Conservation (phyloP, 805 yeast species). For the Lipomyces sp. region DNA sequence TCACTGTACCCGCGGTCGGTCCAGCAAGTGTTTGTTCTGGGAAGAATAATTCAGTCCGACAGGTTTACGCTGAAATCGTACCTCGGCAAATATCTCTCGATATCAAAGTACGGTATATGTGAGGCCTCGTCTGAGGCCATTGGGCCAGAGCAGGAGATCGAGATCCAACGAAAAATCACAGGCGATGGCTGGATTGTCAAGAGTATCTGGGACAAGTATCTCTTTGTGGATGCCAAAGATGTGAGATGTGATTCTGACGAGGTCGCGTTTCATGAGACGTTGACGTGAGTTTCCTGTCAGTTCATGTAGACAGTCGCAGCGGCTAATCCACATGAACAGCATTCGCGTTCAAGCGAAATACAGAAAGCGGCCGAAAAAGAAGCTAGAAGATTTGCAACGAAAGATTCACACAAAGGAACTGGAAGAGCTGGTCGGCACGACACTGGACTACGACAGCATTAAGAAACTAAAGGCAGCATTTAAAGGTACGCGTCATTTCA, state of each 20-base stretch:
- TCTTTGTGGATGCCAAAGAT: constrained; percentile 25
- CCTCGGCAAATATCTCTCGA: constrained; percentile 35
- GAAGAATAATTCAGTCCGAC: constrained; percentile 24
- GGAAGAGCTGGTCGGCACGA: constrained; percentile 33
- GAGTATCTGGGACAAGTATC: constrained; percentile 17
- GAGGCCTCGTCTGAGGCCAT: constrained; percentile 39
- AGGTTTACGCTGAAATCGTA: constrained; percentile 36
- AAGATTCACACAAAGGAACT: constrained; percentile 30
- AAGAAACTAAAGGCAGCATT: constrained; percentile 30
- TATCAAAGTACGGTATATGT: constrained; percentile 25
- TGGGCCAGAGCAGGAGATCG: constrained; percentile 36
- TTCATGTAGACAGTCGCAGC: neutral
- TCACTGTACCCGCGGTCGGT: constrained; percentile 37
- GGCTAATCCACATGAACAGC: constrained; percentile 2
- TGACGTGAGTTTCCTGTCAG: constrained; percentile 6
- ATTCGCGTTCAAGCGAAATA: constrained; percentile 34
- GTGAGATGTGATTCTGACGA: constrained; percentile 17
- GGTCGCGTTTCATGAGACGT: constrained; percentile 19
- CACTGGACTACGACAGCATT: constrained; percentile 29
- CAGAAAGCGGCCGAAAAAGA: constrained; percentile 18
- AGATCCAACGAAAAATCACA: constrained; percentile 8
- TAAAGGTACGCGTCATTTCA: constrained; percentile 19
- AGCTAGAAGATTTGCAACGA: neutral
- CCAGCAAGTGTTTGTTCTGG: constrained; percentile 38
- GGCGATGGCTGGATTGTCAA: constrained; percentile 33